phyloP scores from a whole-genome alignment of 495 filamentous ascomycete genomes.

The Xanthoparmelia taractica region DNA sequence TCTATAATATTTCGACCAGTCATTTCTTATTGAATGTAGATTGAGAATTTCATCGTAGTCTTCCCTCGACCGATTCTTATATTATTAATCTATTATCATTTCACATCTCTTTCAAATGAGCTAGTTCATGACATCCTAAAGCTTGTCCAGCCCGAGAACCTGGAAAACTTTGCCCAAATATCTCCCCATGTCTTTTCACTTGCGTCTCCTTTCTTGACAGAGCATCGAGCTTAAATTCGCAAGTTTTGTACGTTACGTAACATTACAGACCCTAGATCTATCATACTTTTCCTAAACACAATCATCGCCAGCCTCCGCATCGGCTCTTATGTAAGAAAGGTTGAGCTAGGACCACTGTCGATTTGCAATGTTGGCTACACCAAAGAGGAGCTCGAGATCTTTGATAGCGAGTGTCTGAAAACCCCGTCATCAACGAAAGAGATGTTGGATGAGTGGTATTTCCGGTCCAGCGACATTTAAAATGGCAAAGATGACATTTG shows the following conservation, averaged over 20 bases:
- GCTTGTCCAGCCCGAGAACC: neutral
- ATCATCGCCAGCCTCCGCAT: neutral
- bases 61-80: too few species aligned
- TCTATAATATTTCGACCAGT: too few species aligned
- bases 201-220: neutral
- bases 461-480: neutral
- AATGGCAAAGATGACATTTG: neutral
- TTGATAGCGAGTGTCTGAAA: neutral
- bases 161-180: neutral
- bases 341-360: too few species aligned
- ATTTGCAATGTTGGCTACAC: too few species aligned
- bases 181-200: neutral
- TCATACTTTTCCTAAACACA: neutral
- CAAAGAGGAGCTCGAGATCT: neutral
- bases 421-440: neutral
- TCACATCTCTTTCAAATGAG: neutral
- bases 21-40: too few species aligned
- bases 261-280: neutral
- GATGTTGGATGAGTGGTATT: neutral
- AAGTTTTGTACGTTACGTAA: neutral
- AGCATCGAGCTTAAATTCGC: neutral
- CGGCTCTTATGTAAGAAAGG: neutral
- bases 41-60: too few species aligned
- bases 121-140: neutral
- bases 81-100: too few species aligned